A percentile compares a stretch with the other conserved stretches of the same genome.
Conservation (phyloP, 345 rosid species). For the Aegle marmelos region DNA sequence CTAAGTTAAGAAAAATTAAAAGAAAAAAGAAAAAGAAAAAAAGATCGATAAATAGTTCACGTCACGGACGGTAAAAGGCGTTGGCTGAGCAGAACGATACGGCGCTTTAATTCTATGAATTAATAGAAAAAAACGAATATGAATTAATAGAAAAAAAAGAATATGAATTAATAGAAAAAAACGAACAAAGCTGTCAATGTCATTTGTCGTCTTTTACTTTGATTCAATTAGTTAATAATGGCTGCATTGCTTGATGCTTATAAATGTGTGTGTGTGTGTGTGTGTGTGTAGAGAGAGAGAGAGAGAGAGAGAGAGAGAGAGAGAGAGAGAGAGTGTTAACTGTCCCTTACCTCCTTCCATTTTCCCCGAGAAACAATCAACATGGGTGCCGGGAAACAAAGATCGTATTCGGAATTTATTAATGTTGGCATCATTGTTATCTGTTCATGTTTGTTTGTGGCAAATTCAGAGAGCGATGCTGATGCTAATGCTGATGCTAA, state of each 20-base stretch:
- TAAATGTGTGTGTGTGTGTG: too few species aligned
- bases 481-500: not conserved
- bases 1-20: too few species aligned
- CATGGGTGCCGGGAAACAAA: slow-evolving; percentile 17
- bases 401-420: not conserved
- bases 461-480: not conserved
- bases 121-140: too few species aligned
- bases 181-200: not conserved
- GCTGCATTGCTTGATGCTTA: too few species aligned
- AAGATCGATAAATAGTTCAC: not conserved
- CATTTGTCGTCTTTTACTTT: not conserved
- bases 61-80: not conserved
- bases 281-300: rapidly evolving
- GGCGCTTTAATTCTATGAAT: not conserved
- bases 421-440: not conserved
- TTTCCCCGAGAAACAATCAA: not conserved
- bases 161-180: too few species aligned
- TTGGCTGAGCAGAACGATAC: not conserved
- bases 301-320: too few species aligned
- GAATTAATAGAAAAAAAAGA: too few species aligned
- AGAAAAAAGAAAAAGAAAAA: too few species aligned
- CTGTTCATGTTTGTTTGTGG: slow-evolving; percentile 1
- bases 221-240: not conserved
- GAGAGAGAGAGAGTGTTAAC: too few species aligned
- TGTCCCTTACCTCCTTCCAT: not conserved